Evolutionary conservation across 2,329 filamentous ascomycete species (phyloP), one percentile per base, ranked within the genome.

Genomic region (Knufia fluminis): DNA sequence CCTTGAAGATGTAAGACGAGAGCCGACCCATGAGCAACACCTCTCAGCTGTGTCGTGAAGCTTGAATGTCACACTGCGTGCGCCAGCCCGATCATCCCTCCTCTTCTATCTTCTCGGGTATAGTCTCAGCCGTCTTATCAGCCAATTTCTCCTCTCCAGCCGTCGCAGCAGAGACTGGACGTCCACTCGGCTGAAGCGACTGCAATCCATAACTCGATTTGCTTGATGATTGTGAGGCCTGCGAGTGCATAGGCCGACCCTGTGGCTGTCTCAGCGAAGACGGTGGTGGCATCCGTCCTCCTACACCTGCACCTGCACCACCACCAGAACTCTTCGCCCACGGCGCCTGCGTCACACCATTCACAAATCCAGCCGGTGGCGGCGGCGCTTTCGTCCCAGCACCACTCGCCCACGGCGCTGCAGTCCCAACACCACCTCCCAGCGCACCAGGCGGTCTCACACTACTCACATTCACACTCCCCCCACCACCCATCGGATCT

Each of bases 311-410:
- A 28, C 6, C 12, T 6, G 26, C 26, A 28, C 6, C 26, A 28
- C 26, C 26, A 28, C n/a, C n/a, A n/a, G n/a, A n/a, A 33, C 47
- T 47, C 31, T 46, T 52, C 12, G 55, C 59, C 59, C 59, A 61
- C 3, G 58, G 59, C 17, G 58, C 59, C 53, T 57, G 54, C 2
- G 58, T 61, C 17, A 56, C 58, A 14, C 58, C 58, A 32, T 58
- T 50, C 17, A 59, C 58, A 44, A 60, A 57, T 3, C 58, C 58
- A 16, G 40, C 28, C 9, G 59, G 56, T 9, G 53, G 19, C 32
- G 54, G 32, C 16, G 49, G 33, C 28, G 57, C 28, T 23, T 44
- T 47, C 28, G 51, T 20, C 14, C 47, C 40, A 32, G 56, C 23
- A 31, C 38, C 35, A 8, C 17, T 49, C 33, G 58, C 56, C 59